Conservation (phyloP, 805 yeast genomes). For the Wickerhamiella azyma region DNA sequence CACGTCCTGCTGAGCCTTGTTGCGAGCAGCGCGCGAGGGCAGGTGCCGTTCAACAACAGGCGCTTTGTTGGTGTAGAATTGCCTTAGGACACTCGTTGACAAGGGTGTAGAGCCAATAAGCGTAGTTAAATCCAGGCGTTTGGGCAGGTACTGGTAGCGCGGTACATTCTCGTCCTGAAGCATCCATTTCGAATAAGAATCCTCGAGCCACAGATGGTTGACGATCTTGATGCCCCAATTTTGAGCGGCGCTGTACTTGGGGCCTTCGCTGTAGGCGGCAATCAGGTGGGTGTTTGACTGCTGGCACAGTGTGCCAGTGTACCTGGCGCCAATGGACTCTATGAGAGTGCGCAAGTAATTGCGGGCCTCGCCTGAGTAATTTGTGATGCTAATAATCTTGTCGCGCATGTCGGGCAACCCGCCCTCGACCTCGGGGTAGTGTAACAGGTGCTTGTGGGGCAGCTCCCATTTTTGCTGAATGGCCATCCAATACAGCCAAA, state of each 20-base stretch:
- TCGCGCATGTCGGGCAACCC: slow-evolving; percentile 42
- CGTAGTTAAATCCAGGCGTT: slow-evolving; percentile 31
- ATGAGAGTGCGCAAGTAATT: slow-evolving; percentile 52
- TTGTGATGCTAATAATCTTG: slow-evolving; percentile 54
- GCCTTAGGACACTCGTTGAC: slow-evolving; percentile 29
- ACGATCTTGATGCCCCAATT: slow-evolving; percentile 56
- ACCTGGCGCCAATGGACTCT: slow-evolving; percentile 57
- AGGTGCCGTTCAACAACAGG: slow-evolving; percentile 12
- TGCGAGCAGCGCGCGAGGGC: slow-evolving; percentile 37
- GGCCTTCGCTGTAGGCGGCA: slow-evolving; percentile 53
- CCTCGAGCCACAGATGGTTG: slow-evolving; percentile 84
- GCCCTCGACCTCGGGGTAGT: slow-evolving; percentile 48
- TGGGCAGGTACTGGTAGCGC: slow-evolving; percentile 37
- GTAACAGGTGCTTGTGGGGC: slow-evolving; percentile 46
- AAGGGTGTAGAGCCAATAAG: slow-evolving; percentile 41
- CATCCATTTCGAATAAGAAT: slow-evolving; percentile 52
- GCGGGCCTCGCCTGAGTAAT: slow-evolving; percentile 77
- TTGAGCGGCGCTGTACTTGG: slow-evolving; percentile 59
- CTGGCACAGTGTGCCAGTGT: slow-evolving; percentile 51
- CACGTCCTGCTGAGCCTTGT: slow-evolving; percentile 49
- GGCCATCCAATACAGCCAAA: slow-evolving; percentile 64
- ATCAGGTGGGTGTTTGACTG: slow-evolving; percentile 58
- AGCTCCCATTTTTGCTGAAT: slow-evolving; percentile 39
- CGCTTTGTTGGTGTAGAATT: slow-evolving; percentile 24
- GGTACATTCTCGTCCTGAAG: slow-evolving; percentile 33